phyloP scores from a whole-genome alignment of 1,139 yeast species.

The Blastobotrys proliferans region DNA sequence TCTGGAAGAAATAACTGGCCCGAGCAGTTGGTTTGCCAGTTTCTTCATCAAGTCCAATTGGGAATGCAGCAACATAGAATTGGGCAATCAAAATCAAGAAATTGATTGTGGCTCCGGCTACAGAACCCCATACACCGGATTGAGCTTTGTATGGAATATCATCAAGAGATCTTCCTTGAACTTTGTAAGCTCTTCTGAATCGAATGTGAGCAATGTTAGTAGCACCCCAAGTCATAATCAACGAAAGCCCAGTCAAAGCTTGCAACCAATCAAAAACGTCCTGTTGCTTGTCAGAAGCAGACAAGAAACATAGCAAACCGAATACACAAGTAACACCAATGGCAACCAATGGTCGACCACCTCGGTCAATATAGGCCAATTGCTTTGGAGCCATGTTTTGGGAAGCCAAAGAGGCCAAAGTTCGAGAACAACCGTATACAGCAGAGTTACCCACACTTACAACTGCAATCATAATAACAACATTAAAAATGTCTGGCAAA shows the following conservation, averaged over 20 bases:
- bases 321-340: slow-evolving; percentile 51
- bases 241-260: slow-evolving; percentile 75
- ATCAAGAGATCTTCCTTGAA: slow-evolving; percentile 57
- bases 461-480: slow-evolving; percentile 64
- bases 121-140: slow-evolving; percentile 69
- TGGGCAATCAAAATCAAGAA: slow-evolving; percentile 63
- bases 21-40: slow-evolving; percentile 35
- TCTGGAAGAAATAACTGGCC: slow-evolving; percentile 44
- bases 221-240: slow-evolving; percentile 76
- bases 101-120: slow-evolving; percentile 54
- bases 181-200: slow-evolving; percentile 67
- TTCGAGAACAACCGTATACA: slow-evolving; percentile 73
- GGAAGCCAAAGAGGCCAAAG: slow-evolving; percentile 73
- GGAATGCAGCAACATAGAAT: slow-evolving; percentile 74
- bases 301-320: slow-evolving; percentile 69
- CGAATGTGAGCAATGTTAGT: slow-evolving; percentile 72
- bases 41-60: slow-evolving; percentile 48
- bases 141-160: slow-evolving; percentile 70
- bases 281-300: slow-evolving; percentile 61
- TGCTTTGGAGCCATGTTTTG: slow-evolving; percentile 73
- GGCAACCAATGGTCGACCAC: slow-evolving; percentile 71
- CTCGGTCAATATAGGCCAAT: slow-evolving; percentile 66
- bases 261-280: slow-evolving; percentile 74
- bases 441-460: slow-evolving; percentile 72
- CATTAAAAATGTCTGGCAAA: slow-evolving; percentile 66